Evolutionary conservation across 1,284 basidiomycete genomes (phyloP).

Genomic region (Puccinia triticina): DNA sequence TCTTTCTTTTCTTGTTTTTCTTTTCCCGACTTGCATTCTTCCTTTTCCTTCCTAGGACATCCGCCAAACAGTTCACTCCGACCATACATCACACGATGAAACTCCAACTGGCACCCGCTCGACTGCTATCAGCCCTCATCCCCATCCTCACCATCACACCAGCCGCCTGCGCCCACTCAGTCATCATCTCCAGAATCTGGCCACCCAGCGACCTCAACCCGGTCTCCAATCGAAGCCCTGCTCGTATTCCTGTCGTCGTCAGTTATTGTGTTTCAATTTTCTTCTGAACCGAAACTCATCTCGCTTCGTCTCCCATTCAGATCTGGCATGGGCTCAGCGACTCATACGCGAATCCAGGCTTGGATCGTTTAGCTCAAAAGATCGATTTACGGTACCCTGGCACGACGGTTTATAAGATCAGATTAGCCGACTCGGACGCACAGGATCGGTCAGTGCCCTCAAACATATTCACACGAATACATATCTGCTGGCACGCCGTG

Average conservation of each 20-base stretch:
- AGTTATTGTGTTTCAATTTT: not conserved
- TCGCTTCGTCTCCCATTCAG: not conserved
- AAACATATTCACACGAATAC: too few relatives aligned
- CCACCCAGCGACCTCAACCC: not conserved
- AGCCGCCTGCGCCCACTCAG: not conserved
- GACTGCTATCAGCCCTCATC: not conserved
- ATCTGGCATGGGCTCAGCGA: constrained; percentile 61
- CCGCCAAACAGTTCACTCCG: not conserved
- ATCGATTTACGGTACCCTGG: constrained; percentile 58
- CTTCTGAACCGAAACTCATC: not conserved
- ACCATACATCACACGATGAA: too few relatives aligned
- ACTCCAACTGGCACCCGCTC: too few relatives aligned
- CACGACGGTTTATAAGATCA: constrained; percentile 58
- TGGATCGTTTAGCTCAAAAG: constrained; percentile 55
- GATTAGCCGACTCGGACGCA: constrained; percentile 50
- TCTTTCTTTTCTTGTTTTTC: too few relatives aligned
- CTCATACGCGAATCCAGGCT: constrained; percentile 57
- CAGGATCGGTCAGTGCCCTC: constrained; percentile 24
- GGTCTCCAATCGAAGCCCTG: not conserved
- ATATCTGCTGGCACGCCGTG: too few relatives aligned
- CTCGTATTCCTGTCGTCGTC: constrained; percentile 16
- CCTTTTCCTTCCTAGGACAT: too few relatives aligned
- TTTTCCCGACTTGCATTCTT: too few relatives aligned
- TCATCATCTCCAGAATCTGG: not conserved
- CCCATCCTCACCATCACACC: not conserved